These are phyloP conservation scores for Trichoderma brevicompactum DNA, from an alignment of 2,329 filamentous ascomycete species.

Conservation along the genomic window DNA sequence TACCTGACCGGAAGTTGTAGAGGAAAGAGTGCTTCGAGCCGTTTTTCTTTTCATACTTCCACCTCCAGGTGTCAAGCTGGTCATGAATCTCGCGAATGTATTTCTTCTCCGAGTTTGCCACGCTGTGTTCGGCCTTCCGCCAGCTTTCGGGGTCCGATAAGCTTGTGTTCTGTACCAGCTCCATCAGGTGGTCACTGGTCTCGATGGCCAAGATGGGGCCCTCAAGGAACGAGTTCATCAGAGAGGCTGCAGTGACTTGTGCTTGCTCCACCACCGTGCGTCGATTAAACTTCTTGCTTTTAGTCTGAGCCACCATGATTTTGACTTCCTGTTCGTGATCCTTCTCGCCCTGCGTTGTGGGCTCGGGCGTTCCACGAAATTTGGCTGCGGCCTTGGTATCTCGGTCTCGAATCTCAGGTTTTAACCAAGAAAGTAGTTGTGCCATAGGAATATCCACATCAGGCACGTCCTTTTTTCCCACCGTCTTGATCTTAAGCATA, in stretches of 20 bases:
- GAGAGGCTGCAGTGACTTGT: constrained; percentile 59
- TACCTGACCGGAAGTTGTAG: constrained; percentile 87
- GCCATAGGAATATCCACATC: constrained; percentile 75
- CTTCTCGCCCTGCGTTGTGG: constrained; percentile 35
- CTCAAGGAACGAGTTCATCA: constrained; percentile 72
- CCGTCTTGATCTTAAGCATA: constrained; percentile 77
- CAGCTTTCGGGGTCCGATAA: constrained; percentile 83
- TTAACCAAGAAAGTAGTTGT: constrained; percentile 79
- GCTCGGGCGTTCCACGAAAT: constrained; percentile 38
- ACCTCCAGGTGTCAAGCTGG: constrained; percentile 67
- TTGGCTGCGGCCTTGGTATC: constrained; percentile 63
- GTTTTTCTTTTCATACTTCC: constrained; percentile 57
- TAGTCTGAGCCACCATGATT: constrained; percentile 80
- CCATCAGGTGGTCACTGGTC: constrained; percentile 80
- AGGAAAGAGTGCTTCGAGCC: constrained; percentile 77
- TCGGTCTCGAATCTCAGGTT: constrained; percentile 78
- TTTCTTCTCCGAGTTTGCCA: constrained; percentile 75
- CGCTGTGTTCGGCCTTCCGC: constrained; percentile 77
- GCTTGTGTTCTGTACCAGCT: constrained; percentile 72
- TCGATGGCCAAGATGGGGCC: constrained; percentile 88
- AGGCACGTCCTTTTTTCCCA: constrained; percentile 72
- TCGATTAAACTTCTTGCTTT: constrained; percentile 90
- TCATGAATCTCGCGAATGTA: constrained; percentile 85
- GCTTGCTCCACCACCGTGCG: constrained; percentile 84
- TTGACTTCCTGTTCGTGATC: constrained; percentile 72